These are phyloP conservation scores for Microdochium nivale DNA, from an alignment of 2,329 filamentous ascomycete species.

Conservation along the genomic window DNA sequence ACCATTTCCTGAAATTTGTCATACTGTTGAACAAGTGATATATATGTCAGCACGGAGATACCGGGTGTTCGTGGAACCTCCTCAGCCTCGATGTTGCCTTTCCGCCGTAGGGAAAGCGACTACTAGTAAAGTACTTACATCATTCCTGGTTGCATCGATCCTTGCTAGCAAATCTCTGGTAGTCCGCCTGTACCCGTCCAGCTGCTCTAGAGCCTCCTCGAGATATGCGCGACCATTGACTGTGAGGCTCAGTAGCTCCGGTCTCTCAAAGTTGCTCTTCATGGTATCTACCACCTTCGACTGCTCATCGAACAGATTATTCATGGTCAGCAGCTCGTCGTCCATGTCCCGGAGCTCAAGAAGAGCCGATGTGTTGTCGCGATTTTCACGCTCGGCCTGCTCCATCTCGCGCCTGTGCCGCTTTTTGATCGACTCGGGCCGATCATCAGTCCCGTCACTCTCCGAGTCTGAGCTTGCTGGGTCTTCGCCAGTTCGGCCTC, in stretches of 20 bases:
- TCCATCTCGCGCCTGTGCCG: slow-evolving; percentile 29
- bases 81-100: too few relatives aligned
- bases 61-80: too few relatives aligned
- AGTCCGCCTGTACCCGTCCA: slow-evolving; percentile 46
- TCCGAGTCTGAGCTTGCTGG: slow-evolving; percentile 24
- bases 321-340: slow-evolving; percentile 50
- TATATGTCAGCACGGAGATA: slow-evolving; percentile 22
- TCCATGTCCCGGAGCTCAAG: slow-evolving; percentile 57
- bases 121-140: slow-evolving; percentile 26
- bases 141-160: slow-evolving; percentile 48
- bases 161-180: slow-evolving; percentile 48
- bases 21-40: slow-evolving; percentile 29
- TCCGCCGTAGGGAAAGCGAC: too few relatives aligned
- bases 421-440: slow-evolving; percentile 32
- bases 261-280: slow-evolving; percentile 31
- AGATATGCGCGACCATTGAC: slow-evolving; percentile 42
- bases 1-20: slow-evolving; percentile 60
- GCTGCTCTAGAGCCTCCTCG: slow-evolving; percentile 38
- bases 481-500: slow-evolving; percentile 23
- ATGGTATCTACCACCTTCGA: slow-evolving; percentile 38
- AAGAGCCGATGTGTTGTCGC: slow-evolving; percentile 53
- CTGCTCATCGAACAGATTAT: slow-evolving; percentile 50
- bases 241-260: slow-evolving; percentile 30
- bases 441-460: slow-evolving; percentile 28
- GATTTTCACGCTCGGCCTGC: slow-evolving; percentile 45